A percentile compares a stretch with the other conserved stretches of the same genome.
phyloP scores from a whole-genome alignment of 2,329 filamentous ascomycete species.

The Shiraia sp. region DNA sequence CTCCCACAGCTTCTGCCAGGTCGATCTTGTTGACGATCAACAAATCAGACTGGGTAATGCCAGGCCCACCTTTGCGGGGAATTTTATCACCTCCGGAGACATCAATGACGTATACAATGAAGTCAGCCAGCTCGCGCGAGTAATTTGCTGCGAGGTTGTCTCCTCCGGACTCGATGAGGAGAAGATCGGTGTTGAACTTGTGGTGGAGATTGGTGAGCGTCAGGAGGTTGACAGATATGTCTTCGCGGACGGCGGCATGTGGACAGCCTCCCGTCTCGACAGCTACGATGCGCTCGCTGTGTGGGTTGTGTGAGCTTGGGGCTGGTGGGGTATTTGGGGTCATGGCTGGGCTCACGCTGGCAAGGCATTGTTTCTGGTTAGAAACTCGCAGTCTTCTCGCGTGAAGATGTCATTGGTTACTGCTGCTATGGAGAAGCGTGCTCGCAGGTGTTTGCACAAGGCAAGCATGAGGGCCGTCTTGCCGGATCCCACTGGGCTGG shows the following conservation, averaged over 20 bases:
- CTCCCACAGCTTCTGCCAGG: conserved; percentile 84
- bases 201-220: conserved; percentile 87
- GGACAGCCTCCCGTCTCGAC: conserved; percentile 98
- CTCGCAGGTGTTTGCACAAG: conserved; percentile 82
- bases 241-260: conserved; percentile 95
- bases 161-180: conserved; percentile 93
- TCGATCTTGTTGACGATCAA: conserved; percentile 98
- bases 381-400: conserved; percentile 94
- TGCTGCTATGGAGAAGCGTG: conserved; percentile 82
- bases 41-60: conserved; percentile 94
- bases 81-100: conserved; percentile 97
- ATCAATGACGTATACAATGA: conserved; percentile 98
- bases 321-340: background rate
- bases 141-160: conserved; percentile 99
- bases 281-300: conserved; percentile 74
- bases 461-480: conserved; percentile 97
- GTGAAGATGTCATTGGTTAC: conserved; percentile 99
- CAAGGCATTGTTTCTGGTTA: conserved; percentile 83
- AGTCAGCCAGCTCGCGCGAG: conserved; percentile 90
- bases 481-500: conserved; percentile 89
- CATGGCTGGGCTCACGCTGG: conserved; percentile 56
- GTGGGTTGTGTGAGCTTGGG: background rate
- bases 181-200: conserved; percentile 77
- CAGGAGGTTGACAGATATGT: conserved; percentile 91
- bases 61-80: conserved; percentile 90